These are phyloP conservation scores for Scopulariopsis brevicaulis DNA, from an alignment of 2,329 filamentous ascomycete genomes.

Conservation along the genomic window DNA sequence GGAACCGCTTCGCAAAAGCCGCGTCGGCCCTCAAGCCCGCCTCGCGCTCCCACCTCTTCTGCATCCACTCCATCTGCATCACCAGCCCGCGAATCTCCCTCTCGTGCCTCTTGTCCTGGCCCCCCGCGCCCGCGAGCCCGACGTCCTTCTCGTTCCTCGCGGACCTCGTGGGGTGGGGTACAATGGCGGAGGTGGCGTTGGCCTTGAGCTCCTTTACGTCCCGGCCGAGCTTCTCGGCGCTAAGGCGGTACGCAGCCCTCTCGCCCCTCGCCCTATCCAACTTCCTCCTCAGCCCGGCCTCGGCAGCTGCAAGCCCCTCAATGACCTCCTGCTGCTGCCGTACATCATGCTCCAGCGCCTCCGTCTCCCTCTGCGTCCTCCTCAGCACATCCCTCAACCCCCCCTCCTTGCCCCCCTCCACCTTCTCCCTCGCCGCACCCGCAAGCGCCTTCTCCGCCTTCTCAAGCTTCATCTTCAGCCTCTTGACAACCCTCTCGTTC, in stretches of 20 bases:
- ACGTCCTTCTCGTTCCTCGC: not conserved
- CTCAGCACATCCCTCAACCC: constrained; percentile 51
- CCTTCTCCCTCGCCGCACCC: constrained; percentile 16
- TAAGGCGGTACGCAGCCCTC: constrained; percentile 41
- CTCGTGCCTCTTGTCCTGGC: constrained; percentile 46
- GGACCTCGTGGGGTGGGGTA: not conserved
- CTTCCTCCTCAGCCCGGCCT: constrained; percentile 51
- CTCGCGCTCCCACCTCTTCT: constrained; percentile 71
- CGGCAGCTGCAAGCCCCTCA: constrained; percentile 40
- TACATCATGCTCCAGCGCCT: constrained; percentile 63
- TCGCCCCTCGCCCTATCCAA: constrained; percentile 60
- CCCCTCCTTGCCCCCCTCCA: constrained; percentile 37
- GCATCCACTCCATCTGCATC: constrained; percentile 86
- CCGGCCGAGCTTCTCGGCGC: constrained; percentile 40
- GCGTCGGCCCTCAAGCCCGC: constrained; percentile 68
- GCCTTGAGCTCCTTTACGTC: constrained; percentile 35
- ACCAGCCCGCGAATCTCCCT: constrained; percentile 72
- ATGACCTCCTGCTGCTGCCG: constrained; percentile 57
- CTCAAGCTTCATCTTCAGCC: constrained; percentile 36
- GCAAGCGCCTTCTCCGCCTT: constrained; percentile 28
- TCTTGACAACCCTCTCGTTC: constrained; percentile 29
- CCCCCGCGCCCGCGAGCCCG: not conserved
- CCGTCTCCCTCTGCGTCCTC: constrained; percentile 50
- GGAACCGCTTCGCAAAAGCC: constrained; percentile 77
- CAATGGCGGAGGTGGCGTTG: not conserved